Evolutionary conservation across 2,329 filamentous ascomycete species (phyloP).

Genomic region (Claviceps sp.): DNA sequence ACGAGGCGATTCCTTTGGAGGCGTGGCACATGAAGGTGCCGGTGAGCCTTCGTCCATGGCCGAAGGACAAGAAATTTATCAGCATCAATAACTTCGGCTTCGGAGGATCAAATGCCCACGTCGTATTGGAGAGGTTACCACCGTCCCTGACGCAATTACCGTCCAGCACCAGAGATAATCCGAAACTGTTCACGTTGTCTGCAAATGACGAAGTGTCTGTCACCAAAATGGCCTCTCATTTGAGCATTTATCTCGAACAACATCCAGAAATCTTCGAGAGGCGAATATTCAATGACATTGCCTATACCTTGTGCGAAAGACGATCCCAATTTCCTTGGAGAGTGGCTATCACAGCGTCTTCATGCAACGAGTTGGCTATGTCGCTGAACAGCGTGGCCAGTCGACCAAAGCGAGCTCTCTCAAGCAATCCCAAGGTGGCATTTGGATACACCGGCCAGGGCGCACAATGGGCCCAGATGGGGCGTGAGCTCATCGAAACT

Average conservation of each 20-base stretch:
- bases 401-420: constrained; percentile 2
- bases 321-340: constrained; percentile 30
- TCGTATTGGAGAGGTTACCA: constrained; percentile 19
- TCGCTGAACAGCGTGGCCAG: constrained; percentile 23
- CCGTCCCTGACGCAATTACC: background rate
- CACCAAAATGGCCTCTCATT: constrained; percentile 15
- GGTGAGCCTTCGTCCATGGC: constrained; percentile 32
- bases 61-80: constrained; percentile 32
- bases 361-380: constrained; percentile 31
- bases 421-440: constrained; percentile 11
- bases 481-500: constrained; percentile 19
- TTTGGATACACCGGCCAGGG: constrained; percentile 29
- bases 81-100: constrained; percentile 37
- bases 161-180: background rate
- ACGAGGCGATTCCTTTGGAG: constrained; percentile 34
- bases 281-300: constrained; percentile 30
- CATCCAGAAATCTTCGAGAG: constrained; percentile 28
- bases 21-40: constrained; percentile 37
- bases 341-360: constrained; percentile 27
- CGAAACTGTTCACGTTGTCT: constrained; percentile 29
- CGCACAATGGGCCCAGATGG: constrained; percentile 26
- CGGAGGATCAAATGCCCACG: constrained; percentile 31
- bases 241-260: constrained; percentile 28
- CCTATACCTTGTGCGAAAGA: constrained; percentile 34
- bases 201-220: constrained; percentile 24